A percentile compares a stretch with the other conserved stretches of the same genome.
These are phyloP conservation scores for Dinochytrium kinnereticum DNA, from an alignment of 371 early-diverging fungal species.

Conservation along the genomic window DNA sequence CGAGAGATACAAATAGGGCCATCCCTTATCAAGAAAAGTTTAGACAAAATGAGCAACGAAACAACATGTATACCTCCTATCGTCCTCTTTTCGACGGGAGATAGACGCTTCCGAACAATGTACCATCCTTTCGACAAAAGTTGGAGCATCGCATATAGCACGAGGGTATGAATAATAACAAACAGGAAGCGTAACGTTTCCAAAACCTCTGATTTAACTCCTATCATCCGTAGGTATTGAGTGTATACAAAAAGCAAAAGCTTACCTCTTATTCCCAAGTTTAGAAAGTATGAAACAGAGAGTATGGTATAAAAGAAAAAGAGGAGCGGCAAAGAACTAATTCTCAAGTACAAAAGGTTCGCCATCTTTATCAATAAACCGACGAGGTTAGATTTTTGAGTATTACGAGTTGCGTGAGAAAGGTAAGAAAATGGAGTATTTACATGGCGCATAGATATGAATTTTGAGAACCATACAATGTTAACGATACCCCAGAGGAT, in stretches of 20 bases:
- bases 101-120: conserved; percentile 5
- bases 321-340: conserved; percentile 16
- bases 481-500: conserved; percentile 8
- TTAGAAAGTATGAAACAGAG: not conserved
- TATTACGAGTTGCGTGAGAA: not conserved
- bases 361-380: conserved; percentile 11
- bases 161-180: not conserved
- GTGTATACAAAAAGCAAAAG: not conserved
- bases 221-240: not conserved
- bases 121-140: conserved; percentile 28
- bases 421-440: not conserved
- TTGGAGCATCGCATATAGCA: conserved; percentile 2
- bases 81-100: conserved; percentile 19
- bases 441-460: not conserved
- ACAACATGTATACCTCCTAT: conserved; percentile 5
- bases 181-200: conserved; percentile 6
- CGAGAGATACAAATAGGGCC: conserved; percentile 13
- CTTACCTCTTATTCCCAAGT: not conserved
- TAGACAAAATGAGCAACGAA: not conserved
- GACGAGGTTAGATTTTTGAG: not conserved
- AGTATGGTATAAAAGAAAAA: not conserved
- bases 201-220: not conserved
- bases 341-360: conserved; percentile 9
- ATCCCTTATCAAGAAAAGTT: not conserved
- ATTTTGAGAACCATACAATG: conserved; percentile 7